A percentile compares a stretch with the other conserved stretches of the same genome.
These are phyloP conservation scores for Geotrichum siamense DNA, from an alignment of 1,139 yeast genomes.

Conservation along the genomic window DNA sequence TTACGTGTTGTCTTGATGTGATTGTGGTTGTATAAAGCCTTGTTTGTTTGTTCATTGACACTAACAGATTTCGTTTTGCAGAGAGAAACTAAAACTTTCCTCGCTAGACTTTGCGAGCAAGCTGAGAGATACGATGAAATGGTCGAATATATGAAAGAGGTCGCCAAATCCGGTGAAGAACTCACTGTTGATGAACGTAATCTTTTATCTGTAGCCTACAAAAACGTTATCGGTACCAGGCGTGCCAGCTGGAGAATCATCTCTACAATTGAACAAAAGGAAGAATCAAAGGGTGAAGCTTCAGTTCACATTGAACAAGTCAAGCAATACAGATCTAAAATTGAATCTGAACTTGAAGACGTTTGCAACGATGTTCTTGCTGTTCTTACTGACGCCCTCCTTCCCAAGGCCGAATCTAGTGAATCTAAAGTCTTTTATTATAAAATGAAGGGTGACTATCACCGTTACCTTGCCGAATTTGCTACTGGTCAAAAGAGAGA, in stretches of 20 bases:
- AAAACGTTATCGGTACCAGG: slow-evolving; percentile 97
- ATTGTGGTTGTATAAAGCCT: neutral
- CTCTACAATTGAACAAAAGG: slow-evolving; percentile 95
- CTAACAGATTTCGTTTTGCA: slow-evolving; percentile 4
- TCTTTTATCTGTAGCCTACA: slow-evolving; percentile 92
- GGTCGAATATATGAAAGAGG: slow-evolving; percentile 96
- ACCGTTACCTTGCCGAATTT: slow-evolving; percentile 97
- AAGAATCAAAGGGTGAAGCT: slow-evolving; percentile 73
- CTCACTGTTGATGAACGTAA: slow-evolving; percentile 96
- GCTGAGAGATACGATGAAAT: slow-evolving; percentile 98
- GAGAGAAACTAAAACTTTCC: slow-evolving; percentile 49
- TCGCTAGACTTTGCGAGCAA: slow-evolving; percentile 98
- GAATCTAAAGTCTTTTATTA: slow-evolving; percentile 97
- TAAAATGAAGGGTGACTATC: slow-evolving; percentile 99
- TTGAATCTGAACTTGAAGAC: slow-evolving; percentile 86
- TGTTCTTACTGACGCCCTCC: slow-evolving; percentile 81
- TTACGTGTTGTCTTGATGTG: too few species aligned
- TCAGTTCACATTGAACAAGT: slow-evolving; percentile 67
- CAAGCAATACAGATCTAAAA: slow-evolving; percentile 90
- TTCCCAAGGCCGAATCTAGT: slow-evolving; percentile 89
- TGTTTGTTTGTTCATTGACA: neutral
- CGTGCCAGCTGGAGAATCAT: slow-evolving; percentile 99
- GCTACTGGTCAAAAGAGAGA: slow-evolving; percentile 87
- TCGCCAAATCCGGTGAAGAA: slow-evolving; percentile 93
- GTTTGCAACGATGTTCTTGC: slow-evolving; percentile 90